phyloP scores from a whole-genome alignment of 495 filamentous ascomycete species.

The Cercophora newfieldiana region DNA sequence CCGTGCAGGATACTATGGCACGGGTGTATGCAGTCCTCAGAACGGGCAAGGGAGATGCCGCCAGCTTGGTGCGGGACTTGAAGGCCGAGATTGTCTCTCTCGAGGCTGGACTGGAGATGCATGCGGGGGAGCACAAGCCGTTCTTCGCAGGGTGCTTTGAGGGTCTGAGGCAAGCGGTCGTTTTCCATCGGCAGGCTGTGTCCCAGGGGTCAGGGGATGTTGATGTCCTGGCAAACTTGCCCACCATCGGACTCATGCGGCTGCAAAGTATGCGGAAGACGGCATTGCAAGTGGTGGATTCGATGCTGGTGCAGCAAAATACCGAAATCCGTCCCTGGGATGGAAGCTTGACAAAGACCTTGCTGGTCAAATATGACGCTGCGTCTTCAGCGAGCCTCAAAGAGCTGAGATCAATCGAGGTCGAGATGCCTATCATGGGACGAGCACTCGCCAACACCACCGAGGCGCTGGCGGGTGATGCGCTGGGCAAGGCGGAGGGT shows the following conservation, averaged over 20 bases:
- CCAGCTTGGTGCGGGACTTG: constrained; percentile 50
- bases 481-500: constrained; percentile 48
- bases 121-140: constrained; percentile 44
- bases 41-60: constrained; percentile 42
- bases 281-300: constrained; percentile 47
- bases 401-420: constrained; percentile 63
- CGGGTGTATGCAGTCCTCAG: constrained; percentile 52
- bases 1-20: constrained; percentile 52
- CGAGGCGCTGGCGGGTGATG: constrained; percentile 48
- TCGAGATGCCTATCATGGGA: constrained; percentile 63
- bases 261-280: constrained; percentile 38
- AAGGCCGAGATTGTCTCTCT: constrained; percentile 59
- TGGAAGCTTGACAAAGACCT: constrained; percentile 53
- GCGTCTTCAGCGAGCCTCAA: constrained; percentile 56
- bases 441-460: constrained; percentile 51
- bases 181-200: constrained; percentile 34
- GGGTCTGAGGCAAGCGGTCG: constrained; percentile 62
- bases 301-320: constrained; percentile 37
- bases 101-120: constrained; percentile 44
- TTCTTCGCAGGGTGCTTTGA: constrained; percentile 67
- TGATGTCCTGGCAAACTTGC: constrained; percentile 46
- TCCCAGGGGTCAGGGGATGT: constrained; percentile 32
- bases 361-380: constrained; percentile 57
- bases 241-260: constrained; percentile 48
- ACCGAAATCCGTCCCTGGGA: constrained; percentile 47